A percentile compares a stretch with the other conserved stretches of the same genome.
These are phyloP conservation scores for Leucocoprinus sp. DNA, from an alignment of 768 basidiomycete genomes.

Conservation along the genomic window DNA sequence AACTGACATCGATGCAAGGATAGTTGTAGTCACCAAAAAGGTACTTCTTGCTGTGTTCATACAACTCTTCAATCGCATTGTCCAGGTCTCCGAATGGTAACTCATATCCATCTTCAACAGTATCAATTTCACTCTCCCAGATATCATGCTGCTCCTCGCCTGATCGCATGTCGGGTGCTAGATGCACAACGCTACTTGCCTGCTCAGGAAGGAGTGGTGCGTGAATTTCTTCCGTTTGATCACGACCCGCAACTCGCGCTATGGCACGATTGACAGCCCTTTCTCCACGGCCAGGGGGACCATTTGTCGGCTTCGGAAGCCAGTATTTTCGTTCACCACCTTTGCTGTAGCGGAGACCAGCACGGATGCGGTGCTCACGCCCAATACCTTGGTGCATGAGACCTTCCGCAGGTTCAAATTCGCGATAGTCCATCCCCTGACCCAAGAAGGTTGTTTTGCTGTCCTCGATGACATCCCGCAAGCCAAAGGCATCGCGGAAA, in stretches of 20 bases:
- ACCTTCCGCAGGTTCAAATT: slow-evolving; percentile 94
- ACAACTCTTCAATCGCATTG: slow-evolving; percentile 69
- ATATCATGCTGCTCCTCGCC: slow-evolving; percentile 33
- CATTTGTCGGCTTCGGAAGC: slow-evolving; percentile 63
- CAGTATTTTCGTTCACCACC: slow-evolving; percentile 96
- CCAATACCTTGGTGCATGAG: slow-evolving; percentile 86
- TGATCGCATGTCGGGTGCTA: slow-evolving; percentile 44
- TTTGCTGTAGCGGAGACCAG: slow-evolving; percentile 84
- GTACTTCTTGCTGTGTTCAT: slow-evolving; percentile 64
- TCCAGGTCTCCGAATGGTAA: slow-evolving; percentile 65
- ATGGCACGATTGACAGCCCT: slow-evolving; percentile 35
- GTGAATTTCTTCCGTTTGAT: slow-evolving; percentile 49
- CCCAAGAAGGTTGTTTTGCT: slow-evolving; percentile 74
- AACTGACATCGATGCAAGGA: slow-evolving; percentile 82
- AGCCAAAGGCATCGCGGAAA: slow-evolving; percentile 79
- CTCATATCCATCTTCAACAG: slow-evolving; percentile 38
- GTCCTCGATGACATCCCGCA: slow-evolving; percentile 84
- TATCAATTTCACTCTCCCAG: slow-evolving; percentile 24
- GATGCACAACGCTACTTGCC: slow-evolving; percentile 55
- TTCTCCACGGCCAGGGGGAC: slow-evolving; percentile 31
- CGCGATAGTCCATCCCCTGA: slow-evolving; percentile 89
- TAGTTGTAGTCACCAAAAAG: slow-evolving; percentile 90
- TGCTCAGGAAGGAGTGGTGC: slow-evolving; percentile 69
- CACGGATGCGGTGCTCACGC: slow-evolving; percentile 78
- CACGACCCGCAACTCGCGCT: slow-evolving; percentile 30